These are phyloP conservation scores for Coccomyxa subellipsoidea DNA, from an alignment of 163 green algal species.

Conservation along the genomic window DNA sequence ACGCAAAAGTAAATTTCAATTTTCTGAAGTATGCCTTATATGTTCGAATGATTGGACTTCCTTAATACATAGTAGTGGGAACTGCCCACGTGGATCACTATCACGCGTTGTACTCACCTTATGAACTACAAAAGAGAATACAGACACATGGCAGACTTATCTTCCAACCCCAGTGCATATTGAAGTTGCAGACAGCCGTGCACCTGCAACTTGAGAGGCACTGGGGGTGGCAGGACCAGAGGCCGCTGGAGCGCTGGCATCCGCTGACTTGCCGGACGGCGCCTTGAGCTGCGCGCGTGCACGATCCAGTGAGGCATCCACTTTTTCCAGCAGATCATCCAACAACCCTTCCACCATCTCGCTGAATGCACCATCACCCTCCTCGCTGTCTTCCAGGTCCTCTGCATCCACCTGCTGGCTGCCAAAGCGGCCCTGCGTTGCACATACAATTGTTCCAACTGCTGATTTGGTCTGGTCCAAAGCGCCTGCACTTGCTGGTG, in stretches of 20 bases:
- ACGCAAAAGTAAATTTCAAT: not conserved
- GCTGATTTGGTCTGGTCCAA: not conserved
- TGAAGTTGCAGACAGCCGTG: no score
- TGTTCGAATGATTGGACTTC: no score
- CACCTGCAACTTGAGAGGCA: not conserved
- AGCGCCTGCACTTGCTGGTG: not conserved
- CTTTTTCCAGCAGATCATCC: not conserved
- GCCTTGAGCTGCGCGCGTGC: conserved; percentile 1
- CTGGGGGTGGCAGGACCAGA: not conserved
- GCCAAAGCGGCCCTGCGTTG: not conserved
- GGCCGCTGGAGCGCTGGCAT: not conserved
- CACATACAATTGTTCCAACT: not conserved
- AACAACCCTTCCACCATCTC: not conserved
- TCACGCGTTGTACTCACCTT: no score
- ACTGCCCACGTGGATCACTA: no score
- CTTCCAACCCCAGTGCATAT: no score
- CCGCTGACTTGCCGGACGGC: not conserved
- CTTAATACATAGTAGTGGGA: no score
- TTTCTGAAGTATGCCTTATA: not conserved
- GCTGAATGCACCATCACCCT: not conserved
- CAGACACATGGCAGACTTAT: no score
- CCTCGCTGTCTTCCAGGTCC: not conserved
- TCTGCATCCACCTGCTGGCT: not conserved
- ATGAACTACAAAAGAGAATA: no score
- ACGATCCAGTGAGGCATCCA: not conserved